Percentiles rank a stretch among this genome's conserved stretches.
phyloP scores from a whole-genome alignment of 176 grass and related monocot species.

The Dendrocalamus sinicus region DNA sequence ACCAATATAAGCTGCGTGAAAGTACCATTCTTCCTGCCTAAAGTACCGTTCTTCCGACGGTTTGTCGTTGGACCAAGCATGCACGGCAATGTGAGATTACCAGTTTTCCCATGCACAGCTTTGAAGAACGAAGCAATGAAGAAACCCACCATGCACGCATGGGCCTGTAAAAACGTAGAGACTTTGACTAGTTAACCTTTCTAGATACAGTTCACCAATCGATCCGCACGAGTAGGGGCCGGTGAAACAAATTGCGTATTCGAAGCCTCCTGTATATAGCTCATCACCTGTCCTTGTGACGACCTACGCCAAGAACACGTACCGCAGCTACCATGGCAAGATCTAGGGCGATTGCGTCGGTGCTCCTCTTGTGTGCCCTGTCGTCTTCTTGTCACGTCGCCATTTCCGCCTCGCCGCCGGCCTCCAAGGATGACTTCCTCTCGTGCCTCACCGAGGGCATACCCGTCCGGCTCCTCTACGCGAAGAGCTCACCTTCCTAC shows the following conservation, averaged over 20 bases:
- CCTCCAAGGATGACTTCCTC: slow-evolving; percentile 45
- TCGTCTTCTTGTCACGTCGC: slow-evolving; percentile 11
- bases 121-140: neutral
- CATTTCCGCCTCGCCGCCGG: neutral
- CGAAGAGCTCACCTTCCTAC: slow-evolving; percentile 44
- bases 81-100: neutral
- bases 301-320: neutral
- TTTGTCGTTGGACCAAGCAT: neutral
- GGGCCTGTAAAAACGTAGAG: neutral
- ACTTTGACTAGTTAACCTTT: slow-evolving; percentile 24
- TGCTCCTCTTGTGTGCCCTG: slow-evolving; percentile 39
- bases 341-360: slow-evolving; percentile 21
- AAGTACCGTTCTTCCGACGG: neutral
- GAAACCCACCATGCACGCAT: neutral
- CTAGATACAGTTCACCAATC: slow-evolving; percentile 24
- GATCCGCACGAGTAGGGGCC: slow-evolving; percentile 22
- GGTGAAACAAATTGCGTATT: neutral
- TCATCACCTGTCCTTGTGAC: neutral
- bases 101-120: neutral
- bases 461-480: slow-evolving; percentile 38
- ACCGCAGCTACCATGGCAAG: slow-evolving; percentile 31
- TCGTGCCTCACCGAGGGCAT: slow-evolving; percentile 48
- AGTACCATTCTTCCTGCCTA: no score
- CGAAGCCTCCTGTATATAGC: slow-evolving; percentile 31
- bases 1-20: no score